Evolutionary conservation across 352 stramenopile genomes (phyloP), one percentile per base, ranked within the genome.

Genomic region (Pythium sp.): DNA sequence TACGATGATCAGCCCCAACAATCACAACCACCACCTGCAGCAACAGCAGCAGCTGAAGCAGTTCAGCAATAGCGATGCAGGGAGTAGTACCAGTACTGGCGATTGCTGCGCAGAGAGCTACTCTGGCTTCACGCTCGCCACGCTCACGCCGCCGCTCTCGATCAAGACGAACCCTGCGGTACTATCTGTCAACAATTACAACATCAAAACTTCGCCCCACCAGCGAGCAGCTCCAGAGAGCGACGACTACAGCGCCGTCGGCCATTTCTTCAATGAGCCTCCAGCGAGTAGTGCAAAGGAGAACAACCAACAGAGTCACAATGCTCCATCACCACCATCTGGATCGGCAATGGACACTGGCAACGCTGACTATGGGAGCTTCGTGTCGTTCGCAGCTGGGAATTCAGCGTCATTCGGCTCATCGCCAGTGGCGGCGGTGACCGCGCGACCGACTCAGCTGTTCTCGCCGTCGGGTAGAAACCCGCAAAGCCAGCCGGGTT

Each of bases 81-180:
- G 38, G 15, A 60, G 15, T 43, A 64, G 22, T 5, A 5, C 14
- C 24, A 59, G 55, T 20, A 47, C 15, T 36, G 72, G 22, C 0
- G 30, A 49, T 6, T 68, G 58, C 36, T 72, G 53, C 22, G 62
- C 74, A 1, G 74, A 81, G 11, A 87, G 60, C 67, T 90, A 89
- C 60, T 74, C 73, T 36, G 72, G 73, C 20, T 90, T 90, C 41
- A 55, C 75, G 14, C 58, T 85, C 57, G 73, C 84, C 12, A 72
- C 80, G 6, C 59, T 90, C 3, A 63, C 77, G 4, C 61, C 72
- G 4, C 64, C 74, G 26, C 66, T 74, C 0, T 18, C 41, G 11
- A 63, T 79, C 54, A 69, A 58, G 55, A 57, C 64, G 4, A 64
- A 64, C 11, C 12, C 38, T 41, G 26, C 54, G 15, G 20, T 20